Base-by-base conservation (phyloP, 345 rosid species). In the Heritiera littoralis region DNA sequence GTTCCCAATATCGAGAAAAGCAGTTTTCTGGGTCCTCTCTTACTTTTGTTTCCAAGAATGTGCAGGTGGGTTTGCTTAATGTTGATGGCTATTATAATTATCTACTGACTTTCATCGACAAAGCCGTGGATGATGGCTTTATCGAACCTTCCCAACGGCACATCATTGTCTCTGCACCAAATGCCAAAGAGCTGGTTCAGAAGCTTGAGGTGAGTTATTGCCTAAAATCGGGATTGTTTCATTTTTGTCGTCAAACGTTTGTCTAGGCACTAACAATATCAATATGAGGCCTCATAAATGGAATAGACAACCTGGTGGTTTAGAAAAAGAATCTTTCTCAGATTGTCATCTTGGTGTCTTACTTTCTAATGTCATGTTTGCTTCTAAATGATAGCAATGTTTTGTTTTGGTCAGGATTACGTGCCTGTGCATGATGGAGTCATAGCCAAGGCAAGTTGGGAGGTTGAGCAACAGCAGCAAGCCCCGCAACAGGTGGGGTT, bases 61-160 rank as follows among this genome's bases (percentile, higher is more conserved):
- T 68, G 82, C 87, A 95, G 99, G 99, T 95, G 83, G 99, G 99
- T 74, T 91, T 95, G 86, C 89, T 95, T 20, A 93, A 95, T 66
- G 98, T 95, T 71, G 99, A 93, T 87, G 99, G 99, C 7, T 95
- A 93, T 82, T 95, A 95, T 82, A 86, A 93, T 88, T 85, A 80
- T 78, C 90, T 95, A 28, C 92, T 95, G 70, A 89, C 91, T 38
- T 88, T 91, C 90, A 90, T 95, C 51, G 98, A 95, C 87, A 93
- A 95, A 89, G 99, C 98, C 81, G 98, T 95, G 78, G 98, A 92
- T 79, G 98, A 95, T 84, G 99, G 99, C 83, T 95, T 95, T 84
- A 93, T 95, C 65, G 85, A 86, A 54, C 97, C 99, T 23, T 92
- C 92, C 56, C 96, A 94, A 79, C 90, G 99, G 45, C 85, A 88